phyloP scores from a whole-genome alignment of 1,139 yeast genomes.

The Scheffersomyces insectosa region DNA sequence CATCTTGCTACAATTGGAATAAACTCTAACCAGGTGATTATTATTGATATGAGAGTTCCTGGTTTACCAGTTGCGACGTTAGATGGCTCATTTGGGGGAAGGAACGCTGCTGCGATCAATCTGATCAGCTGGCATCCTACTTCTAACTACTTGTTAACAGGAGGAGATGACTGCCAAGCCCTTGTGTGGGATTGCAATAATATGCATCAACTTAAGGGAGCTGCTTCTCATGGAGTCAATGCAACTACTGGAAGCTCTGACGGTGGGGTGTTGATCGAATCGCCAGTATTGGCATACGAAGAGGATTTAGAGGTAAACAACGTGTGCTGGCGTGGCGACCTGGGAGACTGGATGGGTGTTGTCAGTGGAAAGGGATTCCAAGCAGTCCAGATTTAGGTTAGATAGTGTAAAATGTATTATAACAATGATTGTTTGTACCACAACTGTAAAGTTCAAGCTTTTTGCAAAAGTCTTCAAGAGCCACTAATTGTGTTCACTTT shows the following conservation, averaged over 20 bases:
- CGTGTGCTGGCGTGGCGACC: slow-evolving; percentile 65
- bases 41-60: slow-evolving; percentile 86
- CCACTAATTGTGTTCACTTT: no score
- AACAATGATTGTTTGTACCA: not conserved
- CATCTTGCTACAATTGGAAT: slow-evolving; percentile 77
- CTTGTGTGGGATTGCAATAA: slow-evolving; percentile 75
- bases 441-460: no score
- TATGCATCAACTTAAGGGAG: slow-evolving; percentile 8
- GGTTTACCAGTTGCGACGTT: slow-evolving; percentile 74
- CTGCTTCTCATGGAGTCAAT: no score
- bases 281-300: slow-evolving; percentile 56
- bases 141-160: slow-evolving; percentile 65
- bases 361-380: slow-evolving; percentile 82
- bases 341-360: slow-evolving; percentile 80
- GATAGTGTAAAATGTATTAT: not conserved
- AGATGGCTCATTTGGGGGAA: slow-evolving; percentile 61
- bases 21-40: slow-evolving; percentile 62
- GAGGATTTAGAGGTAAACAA: slow-evolving; percentile 73
- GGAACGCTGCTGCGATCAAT: slow-evolving; percentile 59
- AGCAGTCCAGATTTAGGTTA: slow-evolving; percentile 50
- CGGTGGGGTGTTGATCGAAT: slow-evolving; percentile 25
- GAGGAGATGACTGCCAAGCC: slow-evolving; percentile 91
- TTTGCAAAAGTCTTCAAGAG: no score
- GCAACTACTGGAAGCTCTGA: not conserved
- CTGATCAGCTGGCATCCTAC: slow-evolving; percentile 84